phyloP scores from a whole-genome alignment of 2,329 filamentous ascomycete genomes.

The Dryadomyces quercus-mongolicae region DNA sequence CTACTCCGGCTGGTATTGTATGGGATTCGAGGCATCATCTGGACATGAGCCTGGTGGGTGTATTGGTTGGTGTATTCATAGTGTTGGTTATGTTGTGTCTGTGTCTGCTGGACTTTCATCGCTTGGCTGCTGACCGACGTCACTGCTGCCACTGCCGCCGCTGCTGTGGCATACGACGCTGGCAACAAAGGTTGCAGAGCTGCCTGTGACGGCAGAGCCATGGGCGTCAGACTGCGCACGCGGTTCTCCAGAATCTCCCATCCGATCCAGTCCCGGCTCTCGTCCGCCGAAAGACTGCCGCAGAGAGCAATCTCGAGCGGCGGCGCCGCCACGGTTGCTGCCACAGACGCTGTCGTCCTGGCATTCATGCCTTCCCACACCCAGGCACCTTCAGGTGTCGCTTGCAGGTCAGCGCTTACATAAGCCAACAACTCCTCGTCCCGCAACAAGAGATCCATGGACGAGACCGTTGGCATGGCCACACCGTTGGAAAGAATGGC shows the following conservation, averaged over 20 bases:
- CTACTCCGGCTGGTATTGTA: not conserved
- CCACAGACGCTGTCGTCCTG: not conserved
- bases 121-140: too few species aligned
- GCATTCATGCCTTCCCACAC: conserved; percentile 43
- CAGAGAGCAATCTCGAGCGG: not conserved
- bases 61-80: conserved; percentile 1
- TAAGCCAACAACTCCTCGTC: conserved; percentile 89
- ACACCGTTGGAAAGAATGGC: not conserved
- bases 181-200: too few species aligned
- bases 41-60: conserved; percentile 5
- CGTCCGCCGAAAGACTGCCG: conserved; percentile 39
- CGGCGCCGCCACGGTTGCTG: not conserved
- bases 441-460: conserved; percentile 25
- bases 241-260: conserved; percentile 65
- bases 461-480: not conserved
- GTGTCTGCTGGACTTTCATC: too few species aligned
- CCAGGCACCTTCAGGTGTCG: conserved; percentile 66
- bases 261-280: conserved; percentile 60
- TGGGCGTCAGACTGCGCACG: conserved; percentile 35
- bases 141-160: too few species aligned
- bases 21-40: conserved; percentile 5
- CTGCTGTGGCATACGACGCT: too few species aligned
- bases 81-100: too few species aligned
- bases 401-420: conserved; percentile 76
- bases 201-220: conserved; percentile 1